Evolutionary conservation across 352 stramenopile genomes (phyloP), one percentile per base, ranked within the genome.

Genomic region (Phytophthora cactorum): DNA sequence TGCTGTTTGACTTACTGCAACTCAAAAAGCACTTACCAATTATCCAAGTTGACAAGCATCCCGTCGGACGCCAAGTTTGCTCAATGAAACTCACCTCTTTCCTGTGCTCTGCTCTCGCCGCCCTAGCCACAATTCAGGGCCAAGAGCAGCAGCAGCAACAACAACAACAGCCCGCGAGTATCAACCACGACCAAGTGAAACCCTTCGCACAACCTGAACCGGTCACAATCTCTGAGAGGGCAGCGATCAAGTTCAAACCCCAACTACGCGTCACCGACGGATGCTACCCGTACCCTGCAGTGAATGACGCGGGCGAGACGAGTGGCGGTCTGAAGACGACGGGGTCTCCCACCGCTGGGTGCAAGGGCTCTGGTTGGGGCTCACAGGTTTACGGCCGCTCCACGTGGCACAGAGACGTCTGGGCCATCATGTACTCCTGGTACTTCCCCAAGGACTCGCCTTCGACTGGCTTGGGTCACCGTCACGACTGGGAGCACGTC

Each of bases 401-500:
- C 5, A 47, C 43, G 4, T 58, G 47, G 41, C 59, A 71, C 56
- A 71, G 59, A 4, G 56, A 49, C 10, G 11, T 56, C 7, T 34
- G 29, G 29, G 29, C 29, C 29, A 34, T 34, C 29, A 34, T 34
- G 29, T 34, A 34, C 29, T 68, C 62, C 31, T 78, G 70, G 70
- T 78, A 75, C 62, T 75, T 78, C 56, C 66, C 70, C 27, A 78
- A 78, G 54, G 70, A 78, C 61, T 71, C 58, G 36, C 70, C 66
- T 36, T 67, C 50, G 22, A 57, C 70, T 8, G 47, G 51, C 15
- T 27, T 78, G 6, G 71, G 66, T 4, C 44, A 50, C 9, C 44
- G 44, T 31, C 29, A 34, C 29, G 29, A 34, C 29, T 34, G 22
- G 22, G 22, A 22, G 22, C 22, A 22, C 22, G 0, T 22, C 22